A percentile compares a stretch with the other conserved stretches of the same genome.
These are phyloP conservation scores for Ambrosia trifida DNA, from an alignment of 129 eudicot species.

Conservation along the genomic window DNA sequence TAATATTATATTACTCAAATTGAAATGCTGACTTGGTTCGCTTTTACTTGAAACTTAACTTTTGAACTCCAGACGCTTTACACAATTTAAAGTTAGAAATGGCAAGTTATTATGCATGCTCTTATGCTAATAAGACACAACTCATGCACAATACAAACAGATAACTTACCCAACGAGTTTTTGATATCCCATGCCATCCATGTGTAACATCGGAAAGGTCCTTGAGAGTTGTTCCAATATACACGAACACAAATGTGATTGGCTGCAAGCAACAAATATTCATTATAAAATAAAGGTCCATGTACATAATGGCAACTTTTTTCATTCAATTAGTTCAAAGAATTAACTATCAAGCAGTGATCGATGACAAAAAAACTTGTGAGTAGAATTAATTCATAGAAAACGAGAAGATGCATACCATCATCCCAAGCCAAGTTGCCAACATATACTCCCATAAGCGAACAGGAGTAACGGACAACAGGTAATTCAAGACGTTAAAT, in stretches of 20 bases:
- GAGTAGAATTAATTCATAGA: neutral
- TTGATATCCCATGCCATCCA: slow-evolving; percentile 87
- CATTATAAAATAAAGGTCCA: neutral
- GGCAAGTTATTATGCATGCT: neutral
- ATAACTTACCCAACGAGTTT: slow-evolving; percentile 69
- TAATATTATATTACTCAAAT: neutral
- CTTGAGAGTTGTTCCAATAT: slow-evolving; percentile 88
- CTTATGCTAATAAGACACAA: neutral
- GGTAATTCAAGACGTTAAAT: slow-evolving; percentile 87
- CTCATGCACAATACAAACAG: neutral
- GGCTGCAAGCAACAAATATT: slow-evolving; percentile 57
- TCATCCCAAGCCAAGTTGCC: slow-evolving; percentile 98
- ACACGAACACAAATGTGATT: slow-evolving; percentile 77
- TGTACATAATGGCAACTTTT: neutral
- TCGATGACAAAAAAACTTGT: neutral
- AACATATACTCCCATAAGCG: slow-evolving; percentile 79
- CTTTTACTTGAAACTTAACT: neutral
- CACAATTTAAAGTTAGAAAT: neutral
- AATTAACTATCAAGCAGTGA: neutral
- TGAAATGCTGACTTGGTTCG: neutral
- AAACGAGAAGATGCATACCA: slow-evolving; percentile 49
- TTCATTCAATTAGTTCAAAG: neutral
- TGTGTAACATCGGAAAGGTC: slow-evolving; percentile 95
- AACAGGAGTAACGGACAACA: slow-evolving; percentile 94
- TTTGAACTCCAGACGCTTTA: neutral